Conservation (phyloP, 2,329 filamentous ascomycete genomes). For the Colletotrichum nymphaeae region DNA sequence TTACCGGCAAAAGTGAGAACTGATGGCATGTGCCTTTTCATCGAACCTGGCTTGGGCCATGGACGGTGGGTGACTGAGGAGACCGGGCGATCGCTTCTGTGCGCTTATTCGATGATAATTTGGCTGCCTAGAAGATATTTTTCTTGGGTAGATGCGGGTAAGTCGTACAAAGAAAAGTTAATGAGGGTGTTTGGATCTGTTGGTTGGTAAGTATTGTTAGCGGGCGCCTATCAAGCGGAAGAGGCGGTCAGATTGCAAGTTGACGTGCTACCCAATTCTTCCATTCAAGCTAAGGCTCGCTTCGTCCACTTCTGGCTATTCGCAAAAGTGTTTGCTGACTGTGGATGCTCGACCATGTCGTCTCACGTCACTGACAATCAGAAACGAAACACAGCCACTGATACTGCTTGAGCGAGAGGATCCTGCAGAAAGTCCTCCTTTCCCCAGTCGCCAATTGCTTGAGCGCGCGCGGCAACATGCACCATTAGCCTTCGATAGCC, state of each 20-base stretch:
- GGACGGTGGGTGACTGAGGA: neutral
- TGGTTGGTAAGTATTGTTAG: neutral
- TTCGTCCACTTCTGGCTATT: neutral
- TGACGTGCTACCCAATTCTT: neutral
- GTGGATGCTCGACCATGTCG: constrained; percentile 2
- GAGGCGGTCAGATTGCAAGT: neutral
- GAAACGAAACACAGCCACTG: constrained; percentile 34
- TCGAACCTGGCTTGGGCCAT: neutral
- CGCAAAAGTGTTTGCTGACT: constrained; percentile 4
- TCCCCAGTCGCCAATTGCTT: neutral
- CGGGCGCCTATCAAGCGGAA: neutral
- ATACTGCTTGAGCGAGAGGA: constrained; percentile 23
- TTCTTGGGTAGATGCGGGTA: neutral
- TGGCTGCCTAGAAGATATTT: neutral
- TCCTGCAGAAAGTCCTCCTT: neutral
- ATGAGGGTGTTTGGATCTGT: neutral
- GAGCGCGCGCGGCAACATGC: constrained; percentile 13
- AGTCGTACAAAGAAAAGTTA: neutral
- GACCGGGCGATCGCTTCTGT: neutral
- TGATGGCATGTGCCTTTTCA: constrained; percentile 8
- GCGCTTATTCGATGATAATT: neutral
- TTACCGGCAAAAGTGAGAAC: neutral
- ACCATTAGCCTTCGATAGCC: constrained; percentile 5
- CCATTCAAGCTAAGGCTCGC: neutral
- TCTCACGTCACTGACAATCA: constrained; percentile 15